Base-by-base conservation (phyloP, 306 rosid genomes). In the Acacia acuminata region DNA sequence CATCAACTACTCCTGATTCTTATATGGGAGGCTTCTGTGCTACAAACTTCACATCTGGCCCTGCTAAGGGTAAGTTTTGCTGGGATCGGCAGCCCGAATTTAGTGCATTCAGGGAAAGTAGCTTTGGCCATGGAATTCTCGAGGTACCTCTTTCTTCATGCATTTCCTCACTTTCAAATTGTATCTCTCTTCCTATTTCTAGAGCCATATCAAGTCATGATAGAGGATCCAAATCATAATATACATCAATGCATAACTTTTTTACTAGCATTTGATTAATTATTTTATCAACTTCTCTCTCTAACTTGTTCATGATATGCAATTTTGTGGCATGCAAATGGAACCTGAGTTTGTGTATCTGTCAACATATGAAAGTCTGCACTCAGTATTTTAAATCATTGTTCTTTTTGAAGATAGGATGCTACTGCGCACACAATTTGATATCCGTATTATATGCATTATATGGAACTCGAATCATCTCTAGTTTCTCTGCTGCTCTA, bases 41-140 rank as follows among this genome's bases (percentile, higher is more conserved):
- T 24, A 67, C 74, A 79, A 90, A 91, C 76, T 92, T 91, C 73
- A 82, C 93, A 19, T 87, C 82, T 14, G 96, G 92, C 44, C 90
- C 93, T 5, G 92, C 91, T 8, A 71, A 82, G 2, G 91, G 96
- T 36, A 87, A 89, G 82, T 90, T 91, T 84, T 92, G 94, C 77
- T 92, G 96, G 97, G 94, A 92, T 69, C 85, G 73, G 45, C 98
- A 91, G 80, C 91, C 96, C 8, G 90, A 91, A 34, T 90, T 84
- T 82, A 92, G 96, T 73, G 94, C 94, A 61, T 83, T 90, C 71
- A 88, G 97, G 84, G 96, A 91, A 83, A 88, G 93, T 79, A 91
- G 92, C 86, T 93, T 91, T 65, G 94, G 96, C 71, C 90, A 94
- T 81, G 98, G 98, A 56, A 89, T 88, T 87, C 81, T 93, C 2